Conservation (phyloP, 2,329 filamentous ascomycete species). For the Talaromyces atroroseus region DNA sequence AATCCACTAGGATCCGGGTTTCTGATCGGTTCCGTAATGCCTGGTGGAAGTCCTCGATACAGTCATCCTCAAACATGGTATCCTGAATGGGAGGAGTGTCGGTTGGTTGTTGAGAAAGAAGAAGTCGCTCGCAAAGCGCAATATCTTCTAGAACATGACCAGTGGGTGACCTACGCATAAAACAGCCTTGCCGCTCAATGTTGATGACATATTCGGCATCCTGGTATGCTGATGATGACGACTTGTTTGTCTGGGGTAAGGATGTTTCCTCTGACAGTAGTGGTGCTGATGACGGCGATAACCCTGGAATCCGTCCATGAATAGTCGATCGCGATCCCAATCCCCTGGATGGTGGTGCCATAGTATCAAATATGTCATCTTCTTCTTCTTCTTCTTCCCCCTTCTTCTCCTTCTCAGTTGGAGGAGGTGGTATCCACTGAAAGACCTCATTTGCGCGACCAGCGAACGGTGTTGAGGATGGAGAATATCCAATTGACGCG, state of each 20-base stretch:
- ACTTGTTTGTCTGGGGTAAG: conserved; percentile 11
- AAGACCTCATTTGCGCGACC: neutral
- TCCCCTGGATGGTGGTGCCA: conserved; percentile 12
- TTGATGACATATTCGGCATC: conserved; percentile 12
- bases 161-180: conserved; percentile 10
- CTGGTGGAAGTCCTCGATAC: neutral
- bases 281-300: no score
- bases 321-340: conserved; percentile 6
- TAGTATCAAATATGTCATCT: neutral
- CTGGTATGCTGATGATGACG: conserved; percentile 7
- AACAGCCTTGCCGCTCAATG: conserved; percentile 13
- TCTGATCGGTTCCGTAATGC: neutral
- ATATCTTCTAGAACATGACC: neutral
- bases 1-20: neutral
- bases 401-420: no score
- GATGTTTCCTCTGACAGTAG: neutral
- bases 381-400: no score
- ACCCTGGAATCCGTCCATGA: neutral
- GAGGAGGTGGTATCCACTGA: neutral
- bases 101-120: neutral
- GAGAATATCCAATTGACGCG: neutral
- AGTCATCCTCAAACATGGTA: neutral
- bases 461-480: neutral
- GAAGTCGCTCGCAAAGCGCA: neutral
- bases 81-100: neutral